These are phyloP conservation scores for Mucor indicus DNA, from an alignment of 371 early-diverging fungal species.

Conservation along the genomic window DNA sequence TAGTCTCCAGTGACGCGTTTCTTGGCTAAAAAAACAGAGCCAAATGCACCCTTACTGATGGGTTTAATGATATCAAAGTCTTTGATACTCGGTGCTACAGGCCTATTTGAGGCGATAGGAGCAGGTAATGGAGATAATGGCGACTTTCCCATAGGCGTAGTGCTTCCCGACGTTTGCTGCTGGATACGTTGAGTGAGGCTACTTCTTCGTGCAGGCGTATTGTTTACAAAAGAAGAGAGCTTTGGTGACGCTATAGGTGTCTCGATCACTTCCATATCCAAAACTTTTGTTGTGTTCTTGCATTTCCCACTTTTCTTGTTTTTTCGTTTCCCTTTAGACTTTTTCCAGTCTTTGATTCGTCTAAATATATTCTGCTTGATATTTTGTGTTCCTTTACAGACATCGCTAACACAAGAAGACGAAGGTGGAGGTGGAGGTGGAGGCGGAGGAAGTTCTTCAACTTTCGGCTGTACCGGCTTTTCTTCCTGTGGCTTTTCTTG, in stretches of 20 bases:
- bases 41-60: constrained; percentile 91
- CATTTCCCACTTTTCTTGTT: not conserved
- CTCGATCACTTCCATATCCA: constrained; percentile 41
- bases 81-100: constrained; percentile 73
- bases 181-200: not conserved
- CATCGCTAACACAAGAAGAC: not conserved
- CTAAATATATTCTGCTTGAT: constrained; percentile 16
- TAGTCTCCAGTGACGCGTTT: constrained; percentile 84
- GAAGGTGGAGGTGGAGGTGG: too few species aligned
- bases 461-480: constrained; percentile 21
- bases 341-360: constrained; percentile 22
- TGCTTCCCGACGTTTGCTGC: constrained; percentile 2
- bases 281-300: constrained; percentile 12
- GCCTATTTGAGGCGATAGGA: constrained; percentile 33
- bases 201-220: constrained; percentile 1
- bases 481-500: too few species aligned
- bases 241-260: constrained; percentile 38
- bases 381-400: not conserved
- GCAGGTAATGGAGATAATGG: constrained; percentile 51
- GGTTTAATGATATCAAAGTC: constrained; percentile 93
- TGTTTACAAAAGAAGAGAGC: not conserved
- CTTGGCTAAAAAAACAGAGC: constrained; percentile 85
- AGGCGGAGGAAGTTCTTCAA: not conserved
- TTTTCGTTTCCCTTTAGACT: constrained; percentile 9
- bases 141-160: constrained; percentile 23